Evolutionary conservation across 2,329 filamentous ascomycete genomes (phyloP).

Genomic region (Zymoseptoria passerinii): DNA sequence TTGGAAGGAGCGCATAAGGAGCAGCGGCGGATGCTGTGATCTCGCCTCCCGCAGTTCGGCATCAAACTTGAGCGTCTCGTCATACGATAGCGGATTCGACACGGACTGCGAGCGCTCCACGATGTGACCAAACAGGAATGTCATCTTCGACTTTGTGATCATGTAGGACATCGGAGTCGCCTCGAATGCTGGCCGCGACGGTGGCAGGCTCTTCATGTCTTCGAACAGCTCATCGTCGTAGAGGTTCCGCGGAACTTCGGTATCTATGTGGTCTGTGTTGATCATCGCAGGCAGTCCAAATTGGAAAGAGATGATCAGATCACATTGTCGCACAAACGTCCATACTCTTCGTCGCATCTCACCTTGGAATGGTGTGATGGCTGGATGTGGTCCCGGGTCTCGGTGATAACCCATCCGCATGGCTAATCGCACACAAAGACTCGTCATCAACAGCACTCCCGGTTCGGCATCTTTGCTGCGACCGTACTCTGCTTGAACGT

Average conservation of each 20-base stretch:
- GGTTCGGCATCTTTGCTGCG: slow-evolving; percentile 66
- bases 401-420: slow-evolving; percentile 73
- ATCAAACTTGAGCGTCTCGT: slow-evolving; percentile 54
- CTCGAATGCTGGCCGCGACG: slow-evolving; percentile 58
- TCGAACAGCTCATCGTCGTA: slow-evolving; percentile 74
- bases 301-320: slow-evolving; percentile 71
- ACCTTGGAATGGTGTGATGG: slow-evolving; percentile 63
- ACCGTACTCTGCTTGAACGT: slow-evolving; percentile 67
- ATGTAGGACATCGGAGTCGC: slow-evolving; percentile 71
- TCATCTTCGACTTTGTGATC: slow-evolving; percentile 63
- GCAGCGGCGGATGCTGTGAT: slow-evolving; percentile 66
- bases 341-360: slow-evolving; percentile 59
- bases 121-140: slow-evolving; percentile 62
- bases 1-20: slow-evolving; percentile 67
- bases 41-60: slow-evolving; percentile 48
- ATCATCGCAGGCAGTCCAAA: slow-evolving; percentile 57
- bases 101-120: slow-evolving; percentile 56
- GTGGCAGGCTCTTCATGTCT: slow-evolving; percentile 58
- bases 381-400: slow-evolving; percentile 65
- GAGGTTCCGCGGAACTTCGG: slow-evolving; percentile 65
- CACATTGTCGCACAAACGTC: slow-evolving; percentile 64
- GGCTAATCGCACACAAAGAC: slow-evolving; percentile 52
- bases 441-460: slow-evolving; percentile 53
- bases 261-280: slow-evolving; percentile 65
- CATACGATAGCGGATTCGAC: slow-evolving; percentile 52